These are phyloP conservation scores for Fusarium sp. DNA, from an alignment of 2,329 filamentous ascomycete genomes.

Conservation along the genomic window DNA sequence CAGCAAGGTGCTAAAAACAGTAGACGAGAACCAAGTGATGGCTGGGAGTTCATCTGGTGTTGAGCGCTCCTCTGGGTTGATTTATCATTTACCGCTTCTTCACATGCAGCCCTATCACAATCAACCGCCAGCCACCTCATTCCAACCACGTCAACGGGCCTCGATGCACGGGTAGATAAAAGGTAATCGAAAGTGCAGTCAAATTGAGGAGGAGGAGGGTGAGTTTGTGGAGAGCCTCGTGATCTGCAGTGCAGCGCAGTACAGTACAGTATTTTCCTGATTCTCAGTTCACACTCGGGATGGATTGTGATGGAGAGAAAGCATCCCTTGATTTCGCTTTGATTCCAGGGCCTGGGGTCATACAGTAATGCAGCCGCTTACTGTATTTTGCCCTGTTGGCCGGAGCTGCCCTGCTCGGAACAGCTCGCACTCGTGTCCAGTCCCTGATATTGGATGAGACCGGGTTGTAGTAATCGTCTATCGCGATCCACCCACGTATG, in stretches of 20 bases:
- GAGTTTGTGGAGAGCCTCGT: not conserved
- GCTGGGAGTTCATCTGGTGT: conserved; percentile 6
- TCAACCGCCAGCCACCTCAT: conserved; percentile 17
- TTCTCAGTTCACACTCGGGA: not conserved
- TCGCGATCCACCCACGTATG: conserved; percentile 26
- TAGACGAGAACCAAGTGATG: not conserved
- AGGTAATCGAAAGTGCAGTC: not conserved
- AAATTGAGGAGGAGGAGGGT: not conserved
- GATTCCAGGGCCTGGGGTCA: not conserved
- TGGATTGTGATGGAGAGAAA: not conserved
- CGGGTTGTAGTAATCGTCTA: conserved; percentile 28
- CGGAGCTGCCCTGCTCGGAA: conserved; percentile 1
- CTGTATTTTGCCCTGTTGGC: conserved; percentile 1
- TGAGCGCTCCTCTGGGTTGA: not conserved
- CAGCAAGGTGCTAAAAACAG: conserved; percentile 10
- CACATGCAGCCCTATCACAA: conserved; percentile 22
- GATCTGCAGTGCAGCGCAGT: not conserved
- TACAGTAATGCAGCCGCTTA: not conserved
- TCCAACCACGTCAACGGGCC: not conserved
- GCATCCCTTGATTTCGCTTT: not conserved
- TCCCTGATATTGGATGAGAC: conserved; percentile 13
- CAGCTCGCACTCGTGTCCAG: conserved; percentile 1
- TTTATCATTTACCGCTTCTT: conserved; percentile 10
- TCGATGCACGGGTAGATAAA: not conserved
- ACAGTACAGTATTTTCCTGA: not conserved